Conservation (phyloP, 345 rosid genomes). For the Chamaenerion angustifolium region DNA sequence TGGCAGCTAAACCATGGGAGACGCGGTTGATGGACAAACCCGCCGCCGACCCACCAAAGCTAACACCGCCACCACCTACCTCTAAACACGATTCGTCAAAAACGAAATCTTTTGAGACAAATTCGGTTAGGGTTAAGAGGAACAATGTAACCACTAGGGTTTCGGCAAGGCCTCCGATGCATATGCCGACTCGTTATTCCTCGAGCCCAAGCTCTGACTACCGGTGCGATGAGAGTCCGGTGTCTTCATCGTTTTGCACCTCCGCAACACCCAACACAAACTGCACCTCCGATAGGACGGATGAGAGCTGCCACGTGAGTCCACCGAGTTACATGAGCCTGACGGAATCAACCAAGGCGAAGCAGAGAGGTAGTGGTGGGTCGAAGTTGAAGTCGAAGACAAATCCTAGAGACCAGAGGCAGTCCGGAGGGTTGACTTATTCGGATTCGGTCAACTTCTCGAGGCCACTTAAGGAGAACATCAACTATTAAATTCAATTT, state of each 20-base stretch:
- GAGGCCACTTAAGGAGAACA: slow-evolving; percentile 28
- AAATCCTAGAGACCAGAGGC: slow-evolving; percentile 38
- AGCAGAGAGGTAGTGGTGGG: slow-evolving; percentile 23
- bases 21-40: slow-evolving; percentile 64
- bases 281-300: slow-evolving; percentile 35
- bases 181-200: slow-evolving; percentile 36
- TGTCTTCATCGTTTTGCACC: slow-evolving; percentile 68
- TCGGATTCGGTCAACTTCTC: slow-evolving; percentile 32
- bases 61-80: slow-evolving; percentile 25
- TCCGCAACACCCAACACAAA: slow-evolving; percentile 49
- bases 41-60: slow-evolving; percentile 15
- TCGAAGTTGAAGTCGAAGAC: neutral
- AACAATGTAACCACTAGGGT: slow-evolving; percentile 72
- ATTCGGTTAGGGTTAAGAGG: slow-evolving; percentile 38
- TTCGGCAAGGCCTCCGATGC: slow-evolving; percentile 45
- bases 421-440: slow-evolving; percentile 27
- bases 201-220: slow-evolving; percentile 70
- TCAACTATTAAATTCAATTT: too few relatives aligned
- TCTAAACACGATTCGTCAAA: slow-evolving; percentile 17
- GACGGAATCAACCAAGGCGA: slow-evolving; percentile 85
- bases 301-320: slow-evolving; percentile 34
- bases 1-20: slow-evolving; percentile 98
- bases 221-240: slow-evolving; percentile 56
- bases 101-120: slow-evolving; percentile 34
- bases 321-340: slow-evolving; percentile 67